Evolutionary conservation across 2,329 filamentous ascomycete genomes (phyloP).

Genomic region (Epichloe sibirici): DNA sequence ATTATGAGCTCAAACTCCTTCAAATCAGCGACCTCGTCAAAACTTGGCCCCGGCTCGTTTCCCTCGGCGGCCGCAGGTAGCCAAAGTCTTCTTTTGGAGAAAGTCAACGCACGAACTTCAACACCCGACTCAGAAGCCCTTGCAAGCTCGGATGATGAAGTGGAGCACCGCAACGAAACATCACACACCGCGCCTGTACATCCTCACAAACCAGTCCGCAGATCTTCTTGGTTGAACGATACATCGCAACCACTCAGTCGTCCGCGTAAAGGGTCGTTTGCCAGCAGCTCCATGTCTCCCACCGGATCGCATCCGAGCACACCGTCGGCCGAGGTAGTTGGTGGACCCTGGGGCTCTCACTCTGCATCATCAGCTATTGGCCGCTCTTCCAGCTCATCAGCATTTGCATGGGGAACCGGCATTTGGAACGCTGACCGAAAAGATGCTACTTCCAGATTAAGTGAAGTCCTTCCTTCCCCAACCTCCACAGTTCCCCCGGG

Average conservation of each 20-base stretch:
- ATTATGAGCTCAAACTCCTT: slow-evolving; percentile 38
- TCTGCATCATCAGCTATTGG: slow-evolving; percentile 34
- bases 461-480: slow-evolving; percentile 64
- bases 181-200: slow-evolving; percentile 28
- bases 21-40: slow-evolving; percentile 38
- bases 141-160: slow-evolving; percentile 89
- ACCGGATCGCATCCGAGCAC: slow-evolving; percentile 72
- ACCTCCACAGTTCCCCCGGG: slow-evolving; percentile 46
- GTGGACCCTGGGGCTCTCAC: slow-evolving; percentile 43
- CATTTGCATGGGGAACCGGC: slow-evolving; percentile 63
- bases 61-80: slow-evolving; percentile 39
- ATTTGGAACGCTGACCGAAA: slow-evolving; percentile 76
- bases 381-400: slow-evolving; percentile 25
- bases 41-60: slow-evolving; percentile 36
- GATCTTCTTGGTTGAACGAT: slow-evolving; percentile 81
- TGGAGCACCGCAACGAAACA: slow-evolving; percentile 49
- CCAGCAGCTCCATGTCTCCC: slow-evolving; percentile 63
- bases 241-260: slow-evolving; percentile 51
- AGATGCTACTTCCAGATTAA: slow-evolving; percentile 60
- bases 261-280: slow-evolving; percentile 65
- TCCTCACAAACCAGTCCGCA: slow-evolving; percentile 51
- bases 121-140: slow-evolving; percentile 91
- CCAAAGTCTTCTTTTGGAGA: slow-evolving; percentile 59
- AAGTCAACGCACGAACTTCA: slow-evolving; percentile 65
- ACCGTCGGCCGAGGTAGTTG: slow-evolving; percentile 52